Evolutionary conservation across 1,284 basidiomycete genomes (phyloP).

Genomic region (Leucoagaricus sp.): DNA sequence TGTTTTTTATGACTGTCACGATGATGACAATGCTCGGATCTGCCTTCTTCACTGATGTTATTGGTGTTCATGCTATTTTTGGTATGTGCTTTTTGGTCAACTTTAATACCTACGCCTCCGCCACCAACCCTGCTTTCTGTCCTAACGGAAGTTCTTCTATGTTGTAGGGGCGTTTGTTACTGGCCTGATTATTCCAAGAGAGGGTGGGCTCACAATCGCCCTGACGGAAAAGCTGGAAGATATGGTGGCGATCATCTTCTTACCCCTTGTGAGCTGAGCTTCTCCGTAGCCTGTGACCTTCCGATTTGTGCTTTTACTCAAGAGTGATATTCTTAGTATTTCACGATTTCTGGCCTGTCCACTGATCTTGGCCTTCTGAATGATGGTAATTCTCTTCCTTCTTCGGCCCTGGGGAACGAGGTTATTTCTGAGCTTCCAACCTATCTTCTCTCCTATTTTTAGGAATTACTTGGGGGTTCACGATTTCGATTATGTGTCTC

Average conservation of each 20-base stretch:
- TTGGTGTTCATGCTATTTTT: conserved; percentile 92
- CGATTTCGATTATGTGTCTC: conserved; percentile 77
- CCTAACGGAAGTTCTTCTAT: conserved; percentile 1
- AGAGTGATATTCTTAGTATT: conserved; percentile 58
- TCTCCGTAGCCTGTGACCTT: conserved; percentile 5
- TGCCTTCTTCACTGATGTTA: conserved; percentile 92
- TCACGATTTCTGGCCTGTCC: conserved; percentile 84
- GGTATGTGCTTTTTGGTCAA: conserved; percentile 37
- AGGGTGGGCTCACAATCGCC: conserved; percentile 81
- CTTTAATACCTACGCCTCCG: background rate
- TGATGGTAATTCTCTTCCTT: conserved; percentile 46
- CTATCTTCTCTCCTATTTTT: background rate
- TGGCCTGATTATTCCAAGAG: conserved; percentile 90
- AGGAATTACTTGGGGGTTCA: conserved; percentile 90
- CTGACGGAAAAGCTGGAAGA: conserved; percentile 86
- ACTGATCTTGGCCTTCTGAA: conserved; percentile 88
- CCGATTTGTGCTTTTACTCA: background rate
- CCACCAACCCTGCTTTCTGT: conserved; percentile 15
- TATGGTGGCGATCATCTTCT: conserved; percentile 77
- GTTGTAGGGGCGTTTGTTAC: conserved; percentile 79
- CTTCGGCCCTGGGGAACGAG: background rate
- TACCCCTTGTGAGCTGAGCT: conserved; percentile 85
- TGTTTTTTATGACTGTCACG: conserved; percentile 78
- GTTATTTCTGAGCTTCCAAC: background rate
- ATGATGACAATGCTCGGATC: conserved; percentile 82